These are phyloP conservation scores for Phallus indusiatus DNA, from an alignment of 768 basidiomycete genomes.

Conservation along the genomic window DNA sequence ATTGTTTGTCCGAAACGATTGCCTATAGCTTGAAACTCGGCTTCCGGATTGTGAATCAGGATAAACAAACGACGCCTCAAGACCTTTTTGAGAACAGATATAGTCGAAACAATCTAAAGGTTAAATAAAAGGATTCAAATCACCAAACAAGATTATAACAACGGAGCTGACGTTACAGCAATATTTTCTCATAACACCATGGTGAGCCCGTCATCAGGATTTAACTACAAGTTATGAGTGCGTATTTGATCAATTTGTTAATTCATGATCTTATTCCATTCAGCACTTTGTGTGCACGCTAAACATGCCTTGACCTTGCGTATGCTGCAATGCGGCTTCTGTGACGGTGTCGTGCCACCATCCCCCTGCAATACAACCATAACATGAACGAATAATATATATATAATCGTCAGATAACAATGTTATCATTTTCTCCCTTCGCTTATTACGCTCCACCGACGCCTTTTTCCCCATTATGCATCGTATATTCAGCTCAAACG, in stretches of 20 bases:
- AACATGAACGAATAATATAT: background rate
- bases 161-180: no score
- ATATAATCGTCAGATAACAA: background rate
- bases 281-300: background rate
- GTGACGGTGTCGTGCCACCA: background rate
- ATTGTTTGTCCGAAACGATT: background rate
- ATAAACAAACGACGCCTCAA: background rate
- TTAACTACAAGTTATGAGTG: no score
- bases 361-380: background rate
- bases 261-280: background rate
- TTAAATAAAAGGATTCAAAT: no score
- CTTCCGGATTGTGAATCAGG: background rate
- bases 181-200: no score
- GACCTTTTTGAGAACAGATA: background rate
- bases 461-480: background rate
- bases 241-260: no score
- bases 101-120: background rate
- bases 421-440: background rate
- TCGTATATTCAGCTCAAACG: background rate
- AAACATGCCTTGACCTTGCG: background rate
- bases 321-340: background rate
- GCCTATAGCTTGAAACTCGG: background rate
- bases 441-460: background rate
- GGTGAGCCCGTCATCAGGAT: no score
- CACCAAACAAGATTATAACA: no score